phyloP scores from a whole-genome alignment of 164 flowering plant genomes.

The Vitis cinerea region DNA sequence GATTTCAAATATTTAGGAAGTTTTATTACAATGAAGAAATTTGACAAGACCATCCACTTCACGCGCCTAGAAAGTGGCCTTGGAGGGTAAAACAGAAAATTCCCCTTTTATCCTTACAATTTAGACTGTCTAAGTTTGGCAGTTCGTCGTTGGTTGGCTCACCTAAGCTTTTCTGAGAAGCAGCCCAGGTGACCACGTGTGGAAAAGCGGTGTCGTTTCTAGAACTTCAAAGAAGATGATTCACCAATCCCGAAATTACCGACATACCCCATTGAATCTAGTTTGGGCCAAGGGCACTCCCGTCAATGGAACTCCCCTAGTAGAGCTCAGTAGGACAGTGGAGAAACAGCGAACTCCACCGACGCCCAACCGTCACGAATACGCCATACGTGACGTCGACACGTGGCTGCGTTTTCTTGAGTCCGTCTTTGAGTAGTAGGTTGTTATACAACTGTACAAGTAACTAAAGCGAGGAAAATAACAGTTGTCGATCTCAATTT shows the following conservation, averaged over 20 bases:
- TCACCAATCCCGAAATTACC: background rate
- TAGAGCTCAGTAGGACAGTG: background rate
- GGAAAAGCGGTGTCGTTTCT: background rate
- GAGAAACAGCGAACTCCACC: background rate
- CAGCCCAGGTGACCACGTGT: background rate
- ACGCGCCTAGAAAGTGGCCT: background rate
- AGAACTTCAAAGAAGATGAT: background rate
- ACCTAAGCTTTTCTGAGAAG: conserved; percentile 2
- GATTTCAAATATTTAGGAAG: too few species aligned
- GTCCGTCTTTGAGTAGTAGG: too few species aligned
- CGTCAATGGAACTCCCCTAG: background rate
- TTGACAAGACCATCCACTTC: background rate
- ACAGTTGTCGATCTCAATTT: too few species aligned
- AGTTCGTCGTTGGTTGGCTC: conserved; percentile 7
- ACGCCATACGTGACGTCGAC: conserved; percentile 7
- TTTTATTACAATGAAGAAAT: too few species aligned
- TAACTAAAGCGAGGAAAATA: background rate
- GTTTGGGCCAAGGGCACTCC: background rate
- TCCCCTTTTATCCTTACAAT: background rate
- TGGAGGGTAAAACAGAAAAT: background rate
- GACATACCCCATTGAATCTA: background rate
- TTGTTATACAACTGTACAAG: conserved; percentile 1
- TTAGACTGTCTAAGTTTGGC: background rate
- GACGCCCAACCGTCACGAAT: conserved; percentile 4
- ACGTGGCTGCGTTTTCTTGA: background rate